These are phyloP conservation scores for Takashimella tepidaria DNA, from an alignment of 1,284 basidiomycete genomes.

Conservation along the genomic window DNA sequence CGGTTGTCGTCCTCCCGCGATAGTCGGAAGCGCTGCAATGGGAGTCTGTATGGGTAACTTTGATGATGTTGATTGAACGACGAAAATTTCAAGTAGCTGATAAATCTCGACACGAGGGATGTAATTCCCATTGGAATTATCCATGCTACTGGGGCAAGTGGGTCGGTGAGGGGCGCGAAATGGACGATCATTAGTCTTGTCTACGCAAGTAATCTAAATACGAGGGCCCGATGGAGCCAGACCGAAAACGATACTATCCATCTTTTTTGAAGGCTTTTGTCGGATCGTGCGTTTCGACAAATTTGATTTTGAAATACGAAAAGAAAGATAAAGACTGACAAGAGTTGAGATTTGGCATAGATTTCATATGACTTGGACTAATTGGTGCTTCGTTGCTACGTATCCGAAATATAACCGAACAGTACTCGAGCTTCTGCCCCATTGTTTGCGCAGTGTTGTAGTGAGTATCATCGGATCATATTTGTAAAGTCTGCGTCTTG, in stretches of 20 bases:
- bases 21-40: constrained; percentile 3
- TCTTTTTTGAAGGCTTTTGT: too few relatives aligned
- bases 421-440: constrained; percentile 3
- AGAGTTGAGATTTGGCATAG: background rate
- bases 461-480: background rate
- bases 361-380: constrained; percentile 4
- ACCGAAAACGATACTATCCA: too few relatives aligned
- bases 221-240: too few relatives aligned
- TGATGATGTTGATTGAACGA: background rate
- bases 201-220: constrained; percentile 6
- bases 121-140: constrained; percentile 3
- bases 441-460: constrained; percentile 4
- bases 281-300: too few relatives aligned
- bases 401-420: constrained; percentile 6
- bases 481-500: constrained; percentile 2
- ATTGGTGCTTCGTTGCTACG: constrained; percentile 3
- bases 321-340: too few relatives aligned
- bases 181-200: constrained; percentile 3
- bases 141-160: constrained; percentile 1
- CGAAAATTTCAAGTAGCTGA: too few relatives aligned
- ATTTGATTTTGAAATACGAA: too few relatives aligned
- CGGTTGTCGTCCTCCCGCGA: background rate
- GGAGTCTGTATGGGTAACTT: constrained; percentile 5
- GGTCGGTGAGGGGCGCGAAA: background rate
- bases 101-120: background rate